Base-by-base conservation (phyloP, 1,284 basidiomycete genomes). In the Cutaneotrichosporon sp. region DNA sequence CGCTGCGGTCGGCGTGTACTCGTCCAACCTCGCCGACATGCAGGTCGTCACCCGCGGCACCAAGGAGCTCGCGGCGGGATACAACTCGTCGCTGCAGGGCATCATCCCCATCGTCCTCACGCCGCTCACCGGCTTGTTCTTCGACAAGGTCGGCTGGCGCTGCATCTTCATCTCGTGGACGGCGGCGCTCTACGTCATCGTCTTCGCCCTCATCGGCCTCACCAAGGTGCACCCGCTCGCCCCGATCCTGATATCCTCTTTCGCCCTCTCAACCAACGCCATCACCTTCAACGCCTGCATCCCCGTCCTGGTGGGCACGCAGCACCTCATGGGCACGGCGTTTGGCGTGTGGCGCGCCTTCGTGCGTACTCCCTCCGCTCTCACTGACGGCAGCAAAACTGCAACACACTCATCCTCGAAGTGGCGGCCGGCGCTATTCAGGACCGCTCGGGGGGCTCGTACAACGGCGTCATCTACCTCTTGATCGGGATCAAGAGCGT, bases 101-200 rank as follows among this genome's bases (percentile, higher is more conserved):
- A 66, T 78, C 43, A 74, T 79, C 8, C 73, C 73, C 1, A 79
- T 80, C 36, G 67, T 80, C 22, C 59, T 79, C 45, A 75, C 74
- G 0, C 78, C 78, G 0, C 24, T 69, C 1, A 63, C 73, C 1
- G 75, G 75, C 7, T 22, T 65, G n/a, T 68, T 62, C 51, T 71
- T 68, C 49, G 69, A 71, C 54, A 56, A 58, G 33, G 60, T 66
- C 29, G 69, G 71, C 1, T 61, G 63, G 38, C 60, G 65, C 38
- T 69, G 73, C 53, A 68, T 72, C n/a, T 57, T 58, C n/a, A 59
- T 62, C 18, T 60, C 64, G 4, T 58, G 65, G 45, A 67, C 67
- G 0, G 74, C 75, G 0, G 67, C 71, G 0, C 61, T 76, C n/a
- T 79, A 72, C 67, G 65, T 78, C 6, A 49, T 78, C n/a, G 75